Conservation (phyloP, 2,329 filamentous ascomycete species). For the Fusarium kyushuense region DNA sequence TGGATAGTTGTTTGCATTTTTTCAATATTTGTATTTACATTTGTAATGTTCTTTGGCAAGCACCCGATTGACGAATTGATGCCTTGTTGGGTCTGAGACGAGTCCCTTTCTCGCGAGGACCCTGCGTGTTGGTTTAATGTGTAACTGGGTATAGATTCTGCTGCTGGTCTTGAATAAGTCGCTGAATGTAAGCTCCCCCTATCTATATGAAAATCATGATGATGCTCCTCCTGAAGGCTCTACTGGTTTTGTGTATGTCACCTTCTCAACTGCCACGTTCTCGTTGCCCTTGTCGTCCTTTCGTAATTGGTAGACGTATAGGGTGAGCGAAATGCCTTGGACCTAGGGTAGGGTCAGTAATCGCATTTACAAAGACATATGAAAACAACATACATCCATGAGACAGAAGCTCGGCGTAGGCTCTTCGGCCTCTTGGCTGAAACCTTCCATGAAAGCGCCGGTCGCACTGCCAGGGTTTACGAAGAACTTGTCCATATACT, state of each 20-base stretch:
- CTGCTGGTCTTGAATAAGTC: slow-evolving; percentile 40
- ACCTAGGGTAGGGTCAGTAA: slow-evolving; percentile 67
- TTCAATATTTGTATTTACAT: slow-evolving; percentile 52
- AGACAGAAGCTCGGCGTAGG: slow-evolving; percentile 92
- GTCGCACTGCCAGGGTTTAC: slow-evolving; percentile 77
- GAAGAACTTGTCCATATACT: slow-evolving; percentile 81
- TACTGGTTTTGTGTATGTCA: slow-evolving; percentile 84
- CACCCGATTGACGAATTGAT: slow-evolving; percentile 41
- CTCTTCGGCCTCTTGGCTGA: slow-evolving; percentile 72
- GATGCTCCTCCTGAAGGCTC: slow-evolving; percentile 66
- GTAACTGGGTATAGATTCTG: slow-evolving; percentile 47
- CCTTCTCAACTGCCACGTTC: slow-evolving; percentile 86
- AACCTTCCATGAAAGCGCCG: slow-evolving; percentile 70
- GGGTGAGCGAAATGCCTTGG: slow-evolving; percentile 93
- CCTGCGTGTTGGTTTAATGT: slow-evolving; percentile 25
- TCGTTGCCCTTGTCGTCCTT: slow-evolving; percentile 82
- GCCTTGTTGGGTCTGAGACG: slow-evolving; percentile 40
- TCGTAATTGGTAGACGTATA: slow-evolving; percentile 92
- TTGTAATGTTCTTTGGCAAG: slow-evolving; percentile 35
- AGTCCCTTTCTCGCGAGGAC: slow-evolving; percentile 20
- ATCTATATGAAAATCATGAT: slow-evolving; percentile 48
- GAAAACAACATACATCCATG: slow-evolving; percentile 85
- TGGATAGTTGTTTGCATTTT: slow-evolving; percentile 45
- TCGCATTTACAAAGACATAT: not conserved
- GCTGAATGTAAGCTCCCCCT: slow-evolving; percentile 33